Evolutionary conservation across 2,329 filamentous ascomycete genomes (phyloP).

Genomic region (Curvularia verruculosa): DNA sequence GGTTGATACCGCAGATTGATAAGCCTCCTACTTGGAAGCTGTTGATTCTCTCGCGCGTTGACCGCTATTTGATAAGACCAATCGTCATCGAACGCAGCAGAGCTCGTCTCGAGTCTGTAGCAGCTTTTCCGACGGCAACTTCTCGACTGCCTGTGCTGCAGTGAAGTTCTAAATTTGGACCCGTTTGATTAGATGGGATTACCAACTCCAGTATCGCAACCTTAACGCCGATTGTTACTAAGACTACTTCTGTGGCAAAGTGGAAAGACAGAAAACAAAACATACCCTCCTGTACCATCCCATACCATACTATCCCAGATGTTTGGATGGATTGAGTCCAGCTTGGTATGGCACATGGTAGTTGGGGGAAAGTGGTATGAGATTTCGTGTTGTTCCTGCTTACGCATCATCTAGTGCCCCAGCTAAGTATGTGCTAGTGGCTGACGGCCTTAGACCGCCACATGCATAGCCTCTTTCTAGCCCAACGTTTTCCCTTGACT

Average conservation of each 20-base stretch:
- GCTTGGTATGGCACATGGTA: neutral
- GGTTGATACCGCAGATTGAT: neutral
- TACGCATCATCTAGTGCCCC: constrained; percentile 17
- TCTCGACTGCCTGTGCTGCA: neutral
- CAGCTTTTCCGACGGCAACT: neutral
- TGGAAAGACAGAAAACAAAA: neutral
- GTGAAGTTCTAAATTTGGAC: neutral
- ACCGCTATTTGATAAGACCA: neutral
- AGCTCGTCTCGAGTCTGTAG: neutral
- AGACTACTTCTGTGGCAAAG: neutral
- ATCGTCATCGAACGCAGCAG: neutral
- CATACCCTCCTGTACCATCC: neutral
- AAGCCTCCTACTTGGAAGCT: neutral
- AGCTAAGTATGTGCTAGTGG: constrained; percentile 5
- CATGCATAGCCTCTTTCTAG: constrained; percentile 10
- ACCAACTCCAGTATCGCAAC: neutral
- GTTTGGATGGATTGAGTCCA: neutral
- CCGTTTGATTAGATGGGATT: neutral
- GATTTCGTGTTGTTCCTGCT: constrained; percentile 18
- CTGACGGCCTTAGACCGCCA: constrained; percentile 9
- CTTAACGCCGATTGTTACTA: neutral
- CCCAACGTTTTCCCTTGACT: constrained; percentile 10
- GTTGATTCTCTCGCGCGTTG: neutral
- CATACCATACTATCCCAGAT: neutral
- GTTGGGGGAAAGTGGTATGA: constrained; percentile 23